A percentile compares a stretch with the other conserved stretches of the same genome.
phyloP scores from a whole-genome alignment of 768 basidiomycete genomes.

The Kwoniella newhampshirensis region DNA sequence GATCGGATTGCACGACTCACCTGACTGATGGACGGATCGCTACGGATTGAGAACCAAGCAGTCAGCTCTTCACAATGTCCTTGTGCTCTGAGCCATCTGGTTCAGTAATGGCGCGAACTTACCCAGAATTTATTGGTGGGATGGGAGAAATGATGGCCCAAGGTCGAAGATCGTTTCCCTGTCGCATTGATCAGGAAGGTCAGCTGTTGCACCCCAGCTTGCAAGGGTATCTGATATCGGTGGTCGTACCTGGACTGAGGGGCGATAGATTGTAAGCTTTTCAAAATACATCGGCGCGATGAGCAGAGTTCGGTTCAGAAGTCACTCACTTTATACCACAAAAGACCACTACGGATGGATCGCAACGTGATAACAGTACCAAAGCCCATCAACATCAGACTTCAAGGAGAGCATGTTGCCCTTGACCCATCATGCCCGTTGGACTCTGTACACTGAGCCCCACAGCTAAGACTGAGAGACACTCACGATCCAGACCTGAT shows the following conservation, averaged over 20 bases:
- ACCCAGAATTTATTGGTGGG: slow-evolving; percentile 80
- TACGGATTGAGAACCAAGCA: too few species aligned
- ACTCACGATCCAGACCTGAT: slow-evolving; percentile 62
- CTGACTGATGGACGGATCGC: slow-evolving; percentile 65
- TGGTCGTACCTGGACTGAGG: slow-evolving; percentile 22
- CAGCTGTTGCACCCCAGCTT: too few species aligned
- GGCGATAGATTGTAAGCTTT: slow-evolving; percentile 1
- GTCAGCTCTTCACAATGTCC: too few species aligned
- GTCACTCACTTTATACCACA: slow-evolving; percentile 76
- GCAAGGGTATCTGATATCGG: not conserved
- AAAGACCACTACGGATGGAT: slow-evolving; percentile 64
- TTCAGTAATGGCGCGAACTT: slow-evolving; percentile 3
- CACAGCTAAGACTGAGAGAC: not conserved
- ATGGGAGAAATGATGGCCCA: slow-evolving; percentile 76
- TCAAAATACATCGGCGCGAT: too few species aligned
- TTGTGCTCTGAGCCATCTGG: not conserved
- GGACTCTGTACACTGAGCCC: not conserved
- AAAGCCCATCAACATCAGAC: too few species aligned
- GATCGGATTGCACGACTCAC: slow-evolving; percentile 52
- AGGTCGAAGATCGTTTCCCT: slow-evolving; percentile 65
- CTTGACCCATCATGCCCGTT: too few species aligned
- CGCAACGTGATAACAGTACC: too few species aligned
- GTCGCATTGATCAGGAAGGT: slow-evolving; percentile 37
- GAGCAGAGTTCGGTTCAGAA: too few species aligned
- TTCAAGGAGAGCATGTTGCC: too few species aligned